Percentiles rank a stretch among this genome's conserved stretches.
Evolutionary conservation across 1,284 basidiomycete genomes (phyloP).

Genomic region (Earliella scabrosa): DNA sequence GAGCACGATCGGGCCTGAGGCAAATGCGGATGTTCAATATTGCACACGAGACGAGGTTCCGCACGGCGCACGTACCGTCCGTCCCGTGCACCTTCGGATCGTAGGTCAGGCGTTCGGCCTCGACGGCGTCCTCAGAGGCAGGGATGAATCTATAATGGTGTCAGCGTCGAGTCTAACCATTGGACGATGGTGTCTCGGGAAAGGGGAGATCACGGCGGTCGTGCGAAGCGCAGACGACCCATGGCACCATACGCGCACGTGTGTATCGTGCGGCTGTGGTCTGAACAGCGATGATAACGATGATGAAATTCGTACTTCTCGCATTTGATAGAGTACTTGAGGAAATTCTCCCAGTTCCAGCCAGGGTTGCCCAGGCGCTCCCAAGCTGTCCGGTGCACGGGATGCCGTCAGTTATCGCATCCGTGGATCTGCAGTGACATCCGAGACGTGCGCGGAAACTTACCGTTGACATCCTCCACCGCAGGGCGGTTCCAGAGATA

Average conservation of each 20-base stretch:
- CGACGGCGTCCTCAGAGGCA: not conserved
- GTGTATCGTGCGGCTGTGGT: too few relatives aligned
- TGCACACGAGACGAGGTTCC: too few relatives aligned
- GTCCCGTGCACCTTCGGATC: conserved; percentile 8
- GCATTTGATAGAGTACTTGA: conserved; percentile 37
- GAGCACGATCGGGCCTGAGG: conserved; percentile 1
- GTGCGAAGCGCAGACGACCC: too few relatives aligned
- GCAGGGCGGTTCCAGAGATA: conserved; percentile 33
- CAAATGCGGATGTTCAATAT: not conserved
- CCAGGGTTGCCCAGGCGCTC: conserved; percentile 40
- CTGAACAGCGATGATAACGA: too few relatives aligned
- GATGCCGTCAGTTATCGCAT: too few relatives aligned
- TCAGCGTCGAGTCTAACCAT: not conserved
- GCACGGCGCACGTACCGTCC: not conserved
- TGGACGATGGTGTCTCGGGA: too few relatives aligned
- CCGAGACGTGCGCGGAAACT: not conserved
- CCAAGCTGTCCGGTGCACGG: conserved; percentile 25
- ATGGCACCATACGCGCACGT: not conserved
- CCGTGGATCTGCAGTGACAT: not conserved
- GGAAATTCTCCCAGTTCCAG: conserved; percentile 48
- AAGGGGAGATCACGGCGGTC: too few relatives aligned
- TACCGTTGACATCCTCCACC: conserved; percentile 37
- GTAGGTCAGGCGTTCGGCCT: conserved; percentile 2
- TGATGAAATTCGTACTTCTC: conserved; percentile 40
- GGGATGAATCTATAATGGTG: conserved; percentile 5